phyloP scores from a whole-genome alignment of 2,329 filamentous ascomycete species.

The Neonectria magnoliae region DNA sequence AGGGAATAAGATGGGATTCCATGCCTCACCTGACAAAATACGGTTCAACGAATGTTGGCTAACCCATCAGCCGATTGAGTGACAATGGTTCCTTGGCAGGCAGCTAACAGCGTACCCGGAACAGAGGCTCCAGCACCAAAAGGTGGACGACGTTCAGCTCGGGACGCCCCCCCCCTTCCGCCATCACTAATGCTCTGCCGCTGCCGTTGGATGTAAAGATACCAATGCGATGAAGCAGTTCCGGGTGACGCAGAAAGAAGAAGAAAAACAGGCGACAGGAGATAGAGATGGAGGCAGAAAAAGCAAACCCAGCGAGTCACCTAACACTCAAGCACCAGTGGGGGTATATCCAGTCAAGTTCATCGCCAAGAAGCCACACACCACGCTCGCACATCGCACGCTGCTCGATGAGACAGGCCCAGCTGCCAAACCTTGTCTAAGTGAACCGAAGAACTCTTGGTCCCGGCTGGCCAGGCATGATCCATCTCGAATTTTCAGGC shows the following conservation, averaged over 20 bases:
- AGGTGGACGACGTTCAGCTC: conserved; percentile 5
- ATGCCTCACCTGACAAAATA: conserved; percentile 9
- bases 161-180: background rate
- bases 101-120: conserved; percentile 10
- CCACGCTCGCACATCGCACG: background rate
- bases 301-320: background rate
- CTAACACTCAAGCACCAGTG: background rate
- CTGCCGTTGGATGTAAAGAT: background rate
- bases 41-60: conserved; percentile 7
- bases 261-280: background rate
- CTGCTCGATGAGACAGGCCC: background rate
- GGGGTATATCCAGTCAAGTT: background rate
- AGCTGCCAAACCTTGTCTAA: background rate
- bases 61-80: conserved; percentile 9
- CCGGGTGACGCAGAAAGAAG: background rate
- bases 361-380: background rate
- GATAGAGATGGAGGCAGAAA: background rate
- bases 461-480: background rate
- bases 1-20: conserved; percentile 9
- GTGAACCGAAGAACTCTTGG: conserved; percentile 6
- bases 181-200: background rate
- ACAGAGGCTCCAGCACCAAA: conserved; percentile 1
- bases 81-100: conserved; percentile 10
- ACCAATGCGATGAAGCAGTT: background rate
- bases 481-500: conserved; percentile 8